Conservation (phyloP, 768 basidiomycete genomes). For the Boletus rex-veris region DNA sequence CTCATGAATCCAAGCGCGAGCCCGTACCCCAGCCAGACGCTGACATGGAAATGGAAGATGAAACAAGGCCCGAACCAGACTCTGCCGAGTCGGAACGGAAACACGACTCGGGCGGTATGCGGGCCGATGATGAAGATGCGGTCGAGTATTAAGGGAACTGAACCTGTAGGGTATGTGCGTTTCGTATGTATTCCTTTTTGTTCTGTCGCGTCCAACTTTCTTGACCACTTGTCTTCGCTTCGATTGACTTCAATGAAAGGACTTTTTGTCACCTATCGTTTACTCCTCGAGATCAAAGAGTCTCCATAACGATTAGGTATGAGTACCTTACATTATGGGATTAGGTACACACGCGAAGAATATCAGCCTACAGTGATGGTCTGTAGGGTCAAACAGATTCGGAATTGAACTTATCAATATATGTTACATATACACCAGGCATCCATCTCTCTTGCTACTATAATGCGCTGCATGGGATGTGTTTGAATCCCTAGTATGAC, state of each 20-base stretch:
- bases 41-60: slow-evolving; percentile 36
- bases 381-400: too few relatives aligned
- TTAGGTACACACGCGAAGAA: background rate
- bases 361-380: background rate
- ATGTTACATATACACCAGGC: too few relatives aligned
- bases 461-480: too few relatives aligned
- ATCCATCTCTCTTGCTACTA: too few relatives aligned
- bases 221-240: slow-evolving; percentile 18
- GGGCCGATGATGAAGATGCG: slow-evolving; percentile 75
- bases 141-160: slow-evolving; percentile 59
- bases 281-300: background rate
- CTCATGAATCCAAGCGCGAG: slow-evolving; percentile 16
- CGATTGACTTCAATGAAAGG: slow-evolving; percentile 9
- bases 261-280: background rate
- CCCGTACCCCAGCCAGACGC: slow-evolving; percentile 21
- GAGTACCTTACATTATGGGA: background rate
- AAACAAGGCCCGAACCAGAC: slow-evolving; percentile 34
- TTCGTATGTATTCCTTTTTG: slow-evolving; percentile 22
- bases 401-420: background rate
- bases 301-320: background rate
- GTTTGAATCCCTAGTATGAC: too few relatives aligned
- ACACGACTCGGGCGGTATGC: slow-evolving; percentile 50
- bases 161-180: slow-evolving; percentile 28
- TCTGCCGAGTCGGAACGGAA: slow-evolving; percentile 44
- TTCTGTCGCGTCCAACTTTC: slow-evolving; percentile 7